Percentiles rank a stretch among this genome's conserved stretches.
phyloP scores from a whole-genome alignment of 176 grass and related monocot species.

The Carex parvula region DNA sequence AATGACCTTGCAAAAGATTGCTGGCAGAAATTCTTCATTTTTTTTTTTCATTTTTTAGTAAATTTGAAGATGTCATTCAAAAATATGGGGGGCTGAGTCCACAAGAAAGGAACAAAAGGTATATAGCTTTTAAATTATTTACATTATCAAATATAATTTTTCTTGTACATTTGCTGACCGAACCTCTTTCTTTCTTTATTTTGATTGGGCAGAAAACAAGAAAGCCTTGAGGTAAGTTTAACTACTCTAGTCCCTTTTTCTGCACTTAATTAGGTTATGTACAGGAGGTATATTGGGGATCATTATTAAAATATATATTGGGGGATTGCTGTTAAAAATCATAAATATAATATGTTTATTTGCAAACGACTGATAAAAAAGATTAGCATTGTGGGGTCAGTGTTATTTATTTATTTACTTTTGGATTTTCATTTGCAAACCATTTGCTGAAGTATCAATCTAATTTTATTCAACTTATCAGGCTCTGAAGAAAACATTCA shows the following conservation, averaged over 20 bases:
- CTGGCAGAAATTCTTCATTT: background rate
- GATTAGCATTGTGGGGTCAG: background rate
- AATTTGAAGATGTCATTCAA: constrained; percentile 33
- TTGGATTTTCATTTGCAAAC: background rate
- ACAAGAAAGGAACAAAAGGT: constrained; percentile 50
- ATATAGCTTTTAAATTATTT: background rate
- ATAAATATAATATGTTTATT: background rate
- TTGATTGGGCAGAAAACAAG: constrained; percentile 30
- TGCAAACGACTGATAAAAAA: background rate
- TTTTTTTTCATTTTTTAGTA: constrained; percentile 7
- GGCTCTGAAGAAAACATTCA: constrained; percentile 42
- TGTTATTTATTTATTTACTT: too few species aligned
- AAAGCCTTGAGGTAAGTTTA: constrained; percentile 41
- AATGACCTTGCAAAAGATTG: background rate
- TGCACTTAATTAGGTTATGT: background rate
- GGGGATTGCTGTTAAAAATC: background rate
- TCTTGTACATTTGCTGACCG: background rate
- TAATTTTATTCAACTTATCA: constrained; percentile 1
- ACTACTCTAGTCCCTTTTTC: background rate
- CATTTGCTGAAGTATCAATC: background rate
- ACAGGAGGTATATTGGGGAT: background rate
- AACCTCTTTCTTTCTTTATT: constrained; percentile 1
- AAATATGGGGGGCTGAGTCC: constrained; percentile 33
- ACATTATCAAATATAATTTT: background rate
- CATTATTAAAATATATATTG: background rate